Evolutionary conservation across 148 eudicot genomes (phyloP).

Genomic region (Camellia granthamiana): DNA sequence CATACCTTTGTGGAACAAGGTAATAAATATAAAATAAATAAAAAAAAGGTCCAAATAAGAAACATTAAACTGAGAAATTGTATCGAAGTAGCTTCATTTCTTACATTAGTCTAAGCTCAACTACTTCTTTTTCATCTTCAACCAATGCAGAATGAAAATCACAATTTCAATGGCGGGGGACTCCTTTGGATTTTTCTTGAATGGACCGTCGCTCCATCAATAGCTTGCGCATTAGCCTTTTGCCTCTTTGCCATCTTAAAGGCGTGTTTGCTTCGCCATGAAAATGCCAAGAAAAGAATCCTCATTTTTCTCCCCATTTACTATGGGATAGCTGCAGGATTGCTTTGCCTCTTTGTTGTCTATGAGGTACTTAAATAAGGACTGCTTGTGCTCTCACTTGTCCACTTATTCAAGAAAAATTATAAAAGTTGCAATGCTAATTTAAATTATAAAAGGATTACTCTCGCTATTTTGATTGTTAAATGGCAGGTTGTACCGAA

Average conservation of each 20-base stretch:
- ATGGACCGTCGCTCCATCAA: neutral
- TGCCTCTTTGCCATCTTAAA: neutral
- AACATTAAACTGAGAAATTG: too few relatives aligned
- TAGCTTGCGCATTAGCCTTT: neutral
- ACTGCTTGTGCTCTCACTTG: too few relatives aligned
- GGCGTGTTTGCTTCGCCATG: neutral
- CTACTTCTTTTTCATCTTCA: neutral
- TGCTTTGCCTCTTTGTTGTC: slow-evolving; percentile 5
- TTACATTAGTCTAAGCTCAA: neutral
- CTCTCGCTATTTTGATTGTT: neutral
- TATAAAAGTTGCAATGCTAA: too few relatives aligned
- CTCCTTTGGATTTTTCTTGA: slow-evolving; percentile 5
- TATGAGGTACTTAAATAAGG: neutral
- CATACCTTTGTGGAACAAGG: slow-evolving; percentile 16
- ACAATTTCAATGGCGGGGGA: slow-evolving; percentile 3
- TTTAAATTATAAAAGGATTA: neutral
- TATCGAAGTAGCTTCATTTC: neutral
- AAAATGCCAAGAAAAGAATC: slow-evolving; percentile 3
- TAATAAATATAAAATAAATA: neutral
- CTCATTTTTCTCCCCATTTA: neutral
- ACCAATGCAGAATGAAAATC: slow-evolving; percentile 8
- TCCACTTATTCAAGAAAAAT: too few relatives aligned
- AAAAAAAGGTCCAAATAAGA: too few relatives aligned
- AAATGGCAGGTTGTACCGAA: neutral
- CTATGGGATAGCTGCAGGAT: slow-evolving; percentile 4